Evolutionary conservation across 2,329 filamentous ascomycete species (phyloP).

Genomic region (Fusarium siculi): DNA sequence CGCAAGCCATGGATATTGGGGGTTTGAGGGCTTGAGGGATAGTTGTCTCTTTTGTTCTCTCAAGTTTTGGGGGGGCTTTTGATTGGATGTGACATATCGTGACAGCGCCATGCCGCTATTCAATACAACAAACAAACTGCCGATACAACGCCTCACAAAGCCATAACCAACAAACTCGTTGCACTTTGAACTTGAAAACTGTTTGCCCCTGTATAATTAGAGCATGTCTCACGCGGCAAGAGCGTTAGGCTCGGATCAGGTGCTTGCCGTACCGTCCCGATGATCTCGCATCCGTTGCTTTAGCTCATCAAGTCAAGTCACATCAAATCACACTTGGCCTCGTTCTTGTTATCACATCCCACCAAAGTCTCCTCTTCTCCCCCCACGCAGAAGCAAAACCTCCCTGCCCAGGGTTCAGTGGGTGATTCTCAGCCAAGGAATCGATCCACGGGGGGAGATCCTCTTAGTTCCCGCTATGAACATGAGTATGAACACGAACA

Average conservation of each 20-base stretch:
- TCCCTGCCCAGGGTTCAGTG: neutral
- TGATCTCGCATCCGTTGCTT: constrained; percentile 33
- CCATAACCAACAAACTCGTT: constrained; percentile 2
- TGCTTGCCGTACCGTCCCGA: constrained; percentile 34
- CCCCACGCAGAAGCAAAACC: constrained; percentile 24
- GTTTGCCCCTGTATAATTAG: neutral
- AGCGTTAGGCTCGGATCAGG: constrained; percentile 36
- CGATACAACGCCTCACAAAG: neutral
- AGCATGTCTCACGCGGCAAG: constrained; percentile 20
- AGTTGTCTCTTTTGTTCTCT: constrained; percentile 34
- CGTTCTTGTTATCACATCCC: constrained; percentile 2
- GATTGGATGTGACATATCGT: constrained; percentile 12
- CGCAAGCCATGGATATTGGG: constrained; percentile 1
- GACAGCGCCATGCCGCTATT: constrained; percentile 24
- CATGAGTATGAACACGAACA: neutral
- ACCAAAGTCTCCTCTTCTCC: neutral
- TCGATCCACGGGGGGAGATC: constrained; percentile 28
- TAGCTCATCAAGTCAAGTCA: neutral
- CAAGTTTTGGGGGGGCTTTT: neutral
- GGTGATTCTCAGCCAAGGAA: constrained; percentile 26
- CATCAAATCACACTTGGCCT: neutral
- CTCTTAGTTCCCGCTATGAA: constrained; percentile 25
- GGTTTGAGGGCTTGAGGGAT: neutral
- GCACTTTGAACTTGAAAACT: neutral
- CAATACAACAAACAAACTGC: constrained; percentile 15